phyloP scores from a whole-genome alignment of 1,139 yeast genomes.

The Magnusiomyces fungicola region DNA sequence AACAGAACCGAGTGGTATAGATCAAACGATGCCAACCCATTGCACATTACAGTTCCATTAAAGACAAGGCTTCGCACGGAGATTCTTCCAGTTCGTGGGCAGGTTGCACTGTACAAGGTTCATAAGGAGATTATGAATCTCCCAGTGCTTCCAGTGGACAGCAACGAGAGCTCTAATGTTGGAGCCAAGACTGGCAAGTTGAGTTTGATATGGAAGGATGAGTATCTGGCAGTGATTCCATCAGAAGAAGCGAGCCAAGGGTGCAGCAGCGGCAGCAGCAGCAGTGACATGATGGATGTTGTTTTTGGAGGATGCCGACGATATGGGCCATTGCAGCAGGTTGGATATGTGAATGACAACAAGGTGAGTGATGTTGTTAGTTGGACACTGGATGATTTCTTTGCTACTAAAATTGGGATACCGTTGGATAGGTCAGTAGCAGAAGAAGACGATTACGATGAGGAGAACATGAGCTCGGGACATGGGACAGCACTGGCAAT shows the following conservation, averaged over 20 bases:
- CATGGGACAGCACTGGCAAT: background rate
- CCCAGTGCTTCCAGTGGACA: background rate
- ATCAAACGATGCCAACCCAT: background rate
- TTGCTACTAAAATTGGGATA: constrained; percentile 19
- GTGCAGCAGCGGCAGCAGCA: background rate
- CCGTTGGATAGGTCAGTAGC: no score
- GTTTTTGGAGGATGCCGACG: constrained; percentile 29
- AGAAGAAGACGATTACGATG: background rate
- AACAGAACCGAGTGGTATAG: background rate
- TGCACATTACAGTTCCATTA: background rate
- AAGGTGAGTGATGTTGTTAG: constrained; percentile 17
- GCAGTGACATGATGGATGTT: background rate
- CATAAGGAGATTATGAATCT: background rate
- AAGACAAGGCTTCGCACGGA: constrained; percentile 7
- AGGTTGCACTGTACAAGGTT: constrained; percentile 18
- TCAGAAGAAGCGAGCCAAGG: constrained; percentile 5
- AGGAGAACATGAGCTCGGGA: background rate
- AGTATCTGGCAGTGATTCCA: constrained; percentile 21
- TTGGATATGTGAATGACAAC: constrained; percentile 20
- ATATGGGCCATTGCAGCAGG: constrained; percentile 18
- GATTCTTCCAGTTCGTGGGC: constrained; percentile 26
- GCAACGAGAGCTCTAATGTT: background rate
- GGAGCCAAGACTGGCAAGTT: constrained; percentile 10
- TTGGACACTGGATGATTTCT: constrained; percentile 17
- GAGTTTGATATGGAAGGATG: constrained; percentile 22